These are phyloP conservation scores for Nannochloropsis granulata DNA, from an alignment of 108 stramenopile genomes.

Conservation along the genomic window DNA sequence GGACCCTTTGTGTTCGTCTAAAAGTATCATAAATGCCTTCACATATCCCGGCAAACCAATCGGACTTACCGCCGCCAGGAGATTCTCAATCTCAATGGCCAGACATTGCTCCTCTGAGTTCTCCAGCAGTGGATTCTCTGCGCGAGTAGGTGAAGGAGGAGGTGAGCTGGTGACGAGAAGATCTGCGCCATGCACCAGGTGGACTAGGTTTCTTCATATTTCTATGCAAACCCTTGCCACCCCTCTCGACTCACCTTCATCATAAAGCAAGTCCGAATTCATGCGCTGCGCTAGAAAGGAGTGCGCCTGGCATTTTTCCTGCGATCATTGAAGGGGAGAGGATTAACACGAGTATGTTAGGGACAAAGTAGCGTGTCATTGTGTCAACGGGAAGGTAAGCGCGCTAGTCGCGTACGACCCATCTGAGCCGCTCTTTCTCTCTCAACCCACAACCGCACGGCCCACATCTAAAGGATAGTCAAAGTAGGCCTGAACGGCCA, in stretches of 20 bases:
- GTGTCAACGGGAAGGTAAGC: no score
- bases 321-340: not conserved
- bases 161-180: not conserved
- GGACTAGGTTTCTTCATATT: not conserved
- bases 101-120: conserved; percentile 7
- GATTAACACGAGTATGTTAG: no score
- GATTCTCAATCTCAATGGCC: conserved; percentile 17
- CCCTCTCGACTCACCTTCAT: not conserved
- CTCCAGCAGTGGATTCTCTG: conserved; percentile 18
- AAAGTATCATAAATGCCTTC: no score
- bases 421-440: no score
- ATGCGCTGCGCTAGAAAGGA: not conserved
- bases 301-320: not conserved
- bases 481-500: no score
- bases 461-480: no score
- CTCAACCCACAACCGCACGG: no score
- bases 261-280: conserved; percentile 19
- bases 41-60: not conserved
- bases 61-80: conserved; percentile 2
- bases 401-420: no score
- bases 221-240: not conserved
- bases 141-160: not conserved
- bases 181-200: not conserved
- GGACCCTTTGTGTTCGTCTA: no score
- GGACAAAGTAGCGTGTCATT: no score